Conservation (phyloP, 2,329 filamentous ascomycete species). For the Zymoseptoria pseudotritici region DNA sequence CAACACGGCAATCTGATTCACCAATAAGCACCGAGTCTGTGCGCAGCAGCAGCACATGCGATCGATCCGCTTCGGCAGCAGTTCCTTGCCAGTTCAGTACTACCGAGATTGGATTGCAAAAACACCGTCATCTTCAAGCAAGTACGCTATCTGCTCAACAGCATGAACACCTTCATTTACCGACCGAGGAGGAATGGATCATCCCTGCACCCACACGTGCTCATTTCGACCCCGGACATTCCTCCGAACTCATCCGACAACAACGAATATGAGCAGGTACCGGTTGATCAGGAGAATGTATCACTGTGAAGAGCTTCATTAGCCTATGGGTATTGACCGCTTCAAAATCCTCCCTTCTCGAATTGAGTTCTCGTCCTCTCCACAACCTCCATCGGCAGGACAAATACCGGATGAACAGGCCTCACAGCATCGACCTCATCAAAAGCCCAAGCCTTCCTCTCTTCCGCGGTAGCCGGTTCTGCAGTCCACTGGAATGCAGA, state of each 20-base stretch:
- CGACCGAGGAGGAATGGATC: not conserved
- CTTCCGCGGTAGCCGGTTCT: constrained; percentile 41
- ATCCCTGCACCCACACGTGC: not conserved
- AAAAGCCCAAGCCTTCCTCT: constrained; percentile 52
- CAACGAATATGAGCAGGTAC: not conserved
- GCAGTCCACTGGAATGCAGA: constrained; percentile 41
- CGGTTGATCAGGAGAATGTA: no score
- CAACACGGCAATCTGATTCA: not conserved
- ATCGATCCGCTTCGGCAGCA: not conserved
- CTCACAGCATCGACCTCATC: constrained; percentile 62
- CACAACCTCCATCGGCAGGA: constrained; percentile 65
- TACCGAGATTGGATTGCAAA: not conserved
- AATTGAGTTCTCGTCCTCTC: constrained; percentile 35
- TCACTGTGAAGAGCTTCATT: no score
- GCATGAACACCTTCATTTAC: not conserved
- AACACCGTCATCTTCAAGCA: no score
- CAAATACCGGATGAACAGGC: constrained; percentile 75
- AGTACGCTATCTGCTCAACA: no score
- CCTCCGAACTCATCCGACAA: not conserved
- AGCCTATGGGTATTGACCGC: not conserved
- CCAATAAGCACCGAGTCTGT: not conserved
- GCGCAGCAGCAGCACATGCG: not conserved
- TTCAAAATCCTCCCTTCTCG: constrained; percentile 14
- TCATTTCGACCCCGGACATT: not conserved
- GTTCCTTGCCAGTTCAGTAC: not conserved